These are phyloP conservation scores for Penicillium atrosanguineum DNA, from an alignment of 495 filamentous ascomycete genomes.

Conservation along the genomic window DNA sequence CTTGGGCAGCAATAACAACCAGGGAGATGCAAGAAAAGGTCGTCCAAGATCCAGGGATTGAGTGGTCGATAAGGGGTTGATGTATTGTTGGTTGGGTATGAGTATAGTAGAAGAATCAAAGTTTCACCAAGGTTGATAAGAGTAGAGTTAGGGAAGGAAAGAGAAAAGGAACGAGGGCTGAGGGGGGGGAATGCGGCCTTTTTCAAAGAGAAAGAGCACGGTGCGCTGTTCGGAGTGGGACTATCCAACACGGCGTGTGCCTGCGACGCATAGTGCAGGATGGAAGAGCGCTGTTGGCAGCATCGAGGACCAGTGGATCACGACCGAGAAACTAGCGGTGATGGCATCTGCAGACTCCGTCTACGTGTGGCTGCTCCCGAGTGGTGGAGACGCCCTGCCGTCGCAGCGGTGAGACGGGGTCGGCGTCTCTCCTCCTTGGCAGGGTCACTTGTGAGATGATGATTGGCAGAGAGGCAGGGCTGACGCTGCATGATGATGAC, in stretches of 20 bases:
- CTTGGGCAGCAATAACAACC: constrained; percentile 27
- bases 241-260: constrained; percentile 33
- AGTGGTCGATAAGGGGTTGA: constrained; percentile 4
- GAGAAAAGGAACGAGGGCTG: constrained; percentile 15
- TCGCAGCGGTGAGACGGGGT: constrained; percentile 35
- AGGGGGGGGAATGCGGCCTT: constrained; percentile 29
- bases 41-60: constrained; percentile 36
- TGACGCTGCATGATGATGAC: constrained; percentile 32
- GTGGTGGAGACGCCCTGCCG: constrained; percentile 13
- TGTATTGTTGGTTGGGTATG: constrained; percentile 8
- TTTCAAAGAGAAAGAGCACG: constrained; percentile 21
- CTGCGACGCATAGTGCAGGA: constrained; percentile 31
- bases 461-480: constrained; percentile 19
- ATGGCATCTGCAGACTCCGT: constrained; percentile 21
- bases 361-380: constrained; percentile 15
- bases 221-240: constrained; percentile 17
- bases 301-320: constrained; percentile 18
- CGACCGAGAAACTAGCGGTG: constrained; percentile 25
- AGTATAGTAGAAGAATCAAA: constrained; percentile 1
- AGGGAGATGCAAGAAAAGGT: constrained; percentile 17
- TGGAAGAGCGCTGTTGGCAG: constrained; percentile 28
- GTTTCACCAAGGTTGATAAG: constrained; percentile 9
- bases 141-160: constrained; percentile 23
- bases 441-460: constrained; percentile 5
- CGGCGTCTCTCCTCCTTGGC: constrained; percentile 22